Conservation (phyloP, 768 basidiomycete species). For the Dioszegia crocea region DNA sequence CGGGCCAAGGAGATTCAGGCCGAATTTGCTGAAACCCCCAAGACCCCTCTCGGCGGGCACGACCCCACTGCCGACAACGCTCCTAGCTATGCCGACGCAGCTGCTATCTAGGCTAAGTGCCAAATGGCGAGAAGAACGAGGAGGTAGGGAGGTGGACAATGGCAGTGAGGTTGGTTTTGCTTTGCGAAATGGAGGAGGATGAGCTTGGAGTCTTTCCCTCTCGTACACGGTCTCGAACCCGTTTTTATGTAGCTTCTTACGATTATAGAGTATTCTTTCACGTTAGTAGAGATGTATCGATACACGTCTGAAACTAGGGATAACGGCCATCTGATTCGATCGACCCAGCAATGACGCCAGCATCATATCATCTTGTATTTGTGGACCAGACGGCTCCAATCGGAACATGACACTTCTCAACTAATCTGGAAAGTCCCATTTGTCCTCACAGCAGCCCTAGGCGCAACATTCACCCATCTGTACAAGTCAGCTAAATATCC, state of each 20-base stretch:
- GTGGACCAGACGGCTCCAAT: too few relatives aligned
- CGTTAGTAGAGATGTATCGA: too few relatives aligned
- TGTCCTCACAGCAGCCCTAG: conserved; percentile 57
- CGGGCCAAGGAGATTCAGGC: conserved; percentile 1
- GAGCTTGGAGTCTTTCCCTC: too few relatives aligned
- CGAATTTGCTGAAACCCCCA: conserved; percentile 9
- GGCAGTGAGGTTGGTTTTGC: neutral
- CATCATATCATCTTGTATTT: too few relatives aligned
- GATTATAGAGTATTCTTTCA: too few relatives aligned
- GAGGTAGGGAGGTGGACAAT: neutral
- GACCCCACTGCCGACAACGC: conserved; percentile 32
- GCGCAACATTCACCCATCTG: conserved; percentile 55
- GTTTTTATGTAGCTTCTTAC: neutral
- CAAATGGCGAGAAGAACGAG: neutral
- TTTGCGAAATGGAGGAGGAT: neutral
- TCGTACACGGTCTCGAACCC: neutral
- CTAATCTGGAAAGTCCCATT: conserved; percentile 60
- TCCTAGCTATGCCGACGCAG: conserved; percentile 25
- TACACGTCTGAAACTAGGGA: too few relatives aligned
- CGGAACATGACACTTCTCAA: neutral
- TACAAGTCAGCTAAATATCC: neutral
- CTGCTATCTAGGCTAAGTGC: neutral
- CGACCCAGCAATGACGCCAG: too few relatives aligned
- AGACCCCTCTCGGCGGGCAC: conserved; percentile 29
- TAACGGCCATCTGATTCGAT: too few relatives aligned